Percentiles rank a stretch among this genome's conserved stretches.
These are phyloP conservation scores for Boehmeria nivea DNA, from an alignment of 306 rosid genomes.

Conservation along the genomic window DNA sequence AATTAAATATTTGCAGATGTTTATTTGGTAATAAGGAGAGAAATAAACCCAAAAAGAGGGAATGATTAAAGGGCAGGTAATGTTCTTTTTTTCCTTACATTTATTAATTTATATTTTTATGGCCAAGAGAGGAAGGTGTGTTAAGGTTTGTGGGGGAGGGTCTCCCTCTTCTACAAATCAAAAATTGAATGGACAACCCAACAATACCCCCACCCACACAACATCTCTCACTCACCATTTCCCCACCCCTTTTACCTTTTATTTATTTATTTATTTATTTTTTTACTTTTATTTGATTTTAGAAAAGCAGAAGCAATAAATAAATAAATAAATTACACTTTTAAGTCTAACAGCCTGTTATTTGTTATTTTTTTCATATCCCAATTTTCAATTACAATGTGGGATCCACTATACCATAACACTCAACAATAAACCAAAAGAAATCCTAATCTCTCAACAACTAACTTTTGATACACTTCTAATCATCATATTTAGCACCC, in stretches of 20 bases:
- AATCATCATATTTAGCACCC: not conserved
- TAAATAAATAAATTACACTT: not conserved
- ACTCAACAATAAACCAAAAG: not conserved
- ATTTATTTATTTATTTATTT: too few species aligned
- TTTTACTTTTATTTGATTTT: too few species aligned
- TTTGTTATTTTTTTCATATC: not conserved
- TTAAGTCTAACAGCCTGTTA: not conserved
- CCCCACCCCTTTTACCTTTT: constrained; percentile 1
- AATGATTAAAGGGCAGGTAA: too few species aligned
- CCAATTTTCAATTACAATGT: not conserved
- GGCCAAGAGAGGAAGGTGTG: too few species aligned
- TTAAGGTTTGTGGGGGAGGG: too few species aligned
- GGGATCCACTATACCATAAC: not conserved
- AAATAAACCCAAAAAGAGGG: too few species aligned
- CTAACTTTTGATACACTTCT: not conserved
- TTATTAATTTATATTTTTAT: too few species aligned
- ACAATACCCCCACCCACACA: constrained; percentile 3
- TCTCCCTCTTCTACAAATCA: constrained; percentile 15
- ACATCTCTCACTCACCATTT: constrained; percentile 7
- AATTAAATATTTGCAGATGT: too few species aligned
- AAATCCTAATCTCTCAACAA: not conserved
- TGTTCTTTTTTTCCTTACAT: too few species aligned
- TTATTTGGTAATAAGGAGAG: too few species aligned
- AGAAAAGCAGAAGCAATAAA: not conserved
- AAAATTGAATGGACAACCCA: constrained; percentile 17